Base-by-base conservation (phyloP, 192 early-diverging fungal species). In the Linnemannia exigua region DNA sequence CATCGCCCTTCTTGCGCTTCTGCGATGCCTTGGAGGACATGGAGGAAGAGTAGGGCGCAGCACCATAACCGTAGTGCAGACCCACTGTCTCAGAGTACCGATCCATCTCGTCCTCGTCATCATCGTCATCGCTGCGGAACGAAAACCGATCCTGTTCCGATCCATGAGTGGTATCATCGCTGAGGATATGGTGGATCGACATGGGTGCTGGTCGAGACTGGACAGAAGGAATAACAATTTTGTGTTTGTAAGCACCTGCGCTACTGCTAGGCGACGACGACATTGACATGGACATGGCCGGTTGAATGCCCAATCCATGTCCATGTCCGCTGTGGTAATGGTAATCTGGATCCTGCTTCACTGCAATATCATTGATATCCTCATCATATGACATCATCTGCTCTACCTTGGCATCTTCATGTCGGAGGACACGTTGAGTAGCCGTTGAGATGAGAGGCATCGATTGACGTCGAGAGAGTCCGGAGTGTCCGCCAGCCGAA, bases 181-280 rank as follows among this genome's bases (percentile, higher is more conserved):
- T 75, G 66, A 84, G 58, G 50, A 84, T 33, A 50, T 84, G 48
- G 19, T 67, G 67, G 44, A 84, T 84, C 76, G 82, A 77, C 82
- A 84, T 84, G n/a, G 80, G 63, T 36, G 63, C 63, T 41, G 72
- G 66, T 22, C 67, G 72, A 14, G 74, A 15, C 22, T 19, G 41
- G n/a, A 46, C 46, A 48, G 72, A 74, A 3, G 72, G 58, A 31
- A 63, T 63, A 63, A 63, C 58, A 15, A 25, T n/a, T 28, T n/a
- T 63, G 58, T 63, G 58, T 63, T 63, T 63, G 58, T 63, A 63
- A 63, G 58, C 58, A 63, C 58, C 58, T 63, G 58, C 28, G 28
- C 25, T 63, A 25, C 58, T 61, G 52, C n/a, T 17, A n/a, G 41
- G 9, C 41, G 41, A 9, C 41, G 41, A 44, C 3, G 41, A 44